These are phyloP conservation scores for Plectosphaerella cucumerina DNA, from an alignment of 2,329 filamentous ascomycete genomes.

Conservation along the genomic window DNA sequence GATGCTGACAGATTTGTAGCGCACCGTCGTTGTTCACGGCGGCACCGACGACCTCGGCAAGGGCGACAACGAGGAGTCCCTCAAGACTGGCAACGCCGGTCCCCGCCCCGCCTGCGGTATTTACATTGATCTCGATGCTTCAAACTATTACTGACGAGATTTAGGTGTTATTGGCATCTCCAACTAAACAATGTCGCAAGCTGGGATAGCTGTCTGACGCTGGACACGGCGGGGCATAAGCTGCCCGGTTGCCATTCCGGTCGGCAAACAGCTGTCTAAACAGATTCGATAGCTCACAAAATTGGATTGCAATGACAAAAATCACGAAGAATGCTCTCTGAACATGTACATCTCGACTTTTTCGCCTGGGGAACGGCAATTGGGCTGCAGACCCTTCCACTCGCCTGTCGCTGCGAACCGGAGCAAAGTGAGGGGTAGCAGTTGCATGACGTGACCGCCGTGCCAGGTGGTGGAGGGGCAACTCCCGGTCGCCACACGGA, in stretches of 20 bases:
- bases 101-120: constrained; percentile 88
- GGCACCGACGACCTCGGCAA: constrained; percentile 97
- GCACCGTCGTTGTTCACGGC: constrained; percentile 89
- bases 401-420: too few relatives aligned
- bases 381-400: too few relatives aligned
- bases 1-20: constrained; percentile 43
- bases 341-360: too few relatives aligned
- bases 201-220: background rate
- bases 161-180: constrained; percentile 86
- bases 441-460: constrained; percentile 11
- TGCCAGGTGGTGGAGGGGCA: background rate
- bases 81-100: constrained; percentile 98
- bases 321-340: too few relatives aligned
- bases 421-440: constrained; percentile 12
- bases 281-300: background rate
- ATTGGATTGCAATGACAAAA: background rate
- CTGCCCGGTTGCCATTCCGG: background rate
- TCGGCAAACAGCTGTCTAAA: background rate
- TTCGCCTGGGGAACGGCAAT: too few relatives aligned
- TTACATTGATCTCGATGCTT: constrained; percentile 20
- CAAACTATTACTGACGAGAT: background rate
- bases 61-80: constrained; percentile 87
- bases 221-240: background rate
- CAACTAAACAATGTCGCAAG: constrained; percentile 43
- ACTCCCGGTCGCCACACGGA: background rate